Percentiles rank a stretch among this genome's conserved stretches.
Conservation (phyloP, 495 filamentous ascomycete species). For the Entonaema liquescens region DNA sequence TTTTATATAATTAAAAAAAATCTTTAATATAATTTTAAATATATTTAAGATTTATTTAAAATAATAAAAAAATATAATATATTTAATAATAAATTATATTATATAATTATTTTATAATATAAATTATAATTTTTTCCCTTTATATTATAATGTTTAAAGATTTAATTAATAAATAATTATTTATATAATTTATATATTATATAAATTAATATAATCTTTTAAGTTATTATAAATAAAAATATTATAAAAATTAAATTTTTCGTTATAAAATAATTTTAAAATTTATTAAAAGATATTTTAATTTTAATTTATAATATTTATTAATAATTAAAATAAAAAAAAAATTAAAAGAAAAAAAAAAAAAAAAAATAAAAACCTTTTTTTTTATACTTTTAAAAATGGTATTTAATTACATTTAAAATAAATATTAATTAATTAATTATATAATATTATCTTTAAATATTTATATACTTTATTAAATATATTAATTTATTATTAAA, state of each 20-base stretch:
- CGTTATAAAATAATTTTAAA: background rate
- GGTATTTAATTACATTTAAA: background rate
- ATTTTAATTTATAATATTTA: background rate
- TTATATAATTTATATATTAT: background rate
- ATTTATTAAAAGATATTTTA: background rate
- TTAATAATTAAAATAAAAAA: background rate
- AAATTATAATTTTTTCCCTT: background rate
- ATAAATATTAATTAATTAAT: background rate
- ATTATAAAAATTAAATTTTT: background rate
- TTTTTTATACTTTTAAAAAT: background rate
- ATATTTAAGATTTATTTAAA: background rate
- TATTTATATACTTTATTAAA: background rate
- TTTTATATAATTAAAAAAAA: background rate
- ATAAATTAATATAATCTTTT: background rate
- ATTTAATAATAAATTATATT: background rate
- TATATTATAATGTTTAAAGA: background rate
- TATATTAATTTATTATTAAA: background rate
- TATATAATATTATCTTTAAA: background rate
- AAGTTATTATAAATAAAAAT: background rate
- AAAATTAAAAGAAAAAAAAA: no score
- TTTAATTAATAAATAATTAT: background rate
- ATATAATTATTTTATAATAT: background rate
- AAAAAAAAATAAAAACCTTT: no score
- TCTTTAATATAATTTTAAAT: background rate
- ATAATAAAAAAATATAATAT: background rate